Base-by-base conservation (phyloP, 345 rosid genomes). In the Gossypium sturtianum region DNA sequence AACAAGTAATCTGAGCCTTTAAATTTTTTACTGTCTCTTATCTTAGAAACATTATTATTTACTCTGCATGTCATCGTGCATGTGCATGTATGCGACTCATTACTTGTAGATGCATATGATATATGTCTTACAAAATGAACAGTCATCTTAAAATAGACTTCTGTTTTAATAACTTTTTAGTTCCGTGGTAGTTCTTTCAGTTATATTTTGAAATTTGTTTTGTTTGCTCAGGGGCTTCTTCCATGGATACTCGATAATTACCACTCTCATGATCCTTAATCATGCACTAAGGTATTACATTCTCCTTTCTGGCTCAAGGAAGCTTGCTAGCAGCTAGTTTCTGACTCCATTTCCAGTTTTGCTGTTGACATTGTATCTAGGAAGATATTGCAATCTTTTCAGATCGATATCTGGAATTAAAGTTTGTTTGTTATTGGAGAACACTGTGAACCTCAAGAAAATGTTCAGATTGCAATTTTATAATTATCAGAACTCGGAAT, bases 201-300 rank as follows among this genome's bases (percentile, higher is more conserved):
- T 19, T 73, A 12, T 41, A 38, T 66, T 66, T 79, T 25, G 57
- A 59, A 53, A 71, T 53, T 22, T 69, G 9, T 43, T 23, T 49
- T 59, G 47, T 64, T 38, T 54, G 53, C 82, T 66, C 87, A 95
- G 98, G 91, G 99, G 99, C 49, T 95, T 95, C 84, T 95, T 95
- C 83, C 97, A 95, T 77, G 99, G 99, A 54, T 95, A 95, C 80
- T 88, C 99, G 53, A 77, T 86, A 25, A 84, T 91, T 69, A 93
- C 97, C 16, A 79, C 79, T 76, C 88, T 95, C 81, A 95, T 95
- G 99, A 93, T 95, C 85, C 86, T 95, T 78, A 95, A 95, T 77
- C 99, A 95, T 78, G 98, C 99, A 52, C 90, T 95, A 75, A 95
- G 99, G 99, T 93, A 81, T 61, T 76, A 56, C 15, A 19, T 15